phyloP scores from a whole-genome alignment of 768 basidiomycete species.

The Hemileccinum rubropunctum region DNA sequence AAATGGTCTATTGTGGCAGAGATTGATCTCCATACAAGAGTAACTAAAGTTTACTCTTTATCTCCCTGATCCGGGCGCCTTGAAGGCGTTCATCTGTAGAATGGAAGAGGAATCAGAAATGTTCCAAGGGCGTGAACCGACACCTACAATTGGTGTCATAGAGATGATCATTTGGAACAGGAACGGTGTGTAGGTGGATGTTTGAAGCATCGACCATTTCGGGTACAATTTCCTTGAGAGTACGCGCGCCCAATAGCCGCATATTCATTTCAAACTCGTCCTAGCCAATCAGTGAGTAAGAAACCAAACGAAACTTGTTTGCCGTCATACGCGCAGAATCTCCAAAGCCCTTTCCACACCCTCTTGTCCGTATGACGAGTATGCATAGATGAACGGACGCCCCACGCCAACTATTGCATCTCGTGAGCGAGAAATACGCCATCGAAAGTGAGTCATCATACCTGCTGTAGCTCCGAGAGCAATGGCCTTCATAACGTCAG shows the following conservation, averaged over 20 bases:
- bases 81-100: constrained; percentile 42
- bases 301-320: not conserved
- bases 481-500: constrained; percentile 85
- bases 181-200: constrained; percentile 59
- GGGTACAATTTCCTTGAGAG: constrained; percentile 74
- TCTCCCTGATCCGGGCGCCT: constrained; percentile 39
- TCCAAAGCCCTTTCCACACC: constrained; percentile 83
- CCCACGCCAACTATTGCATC: constrained; percentile 65
- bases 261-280: constrained; percentile 99
- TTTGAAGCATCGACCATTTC: constrained; percentile 88
- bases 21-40: not conserved
- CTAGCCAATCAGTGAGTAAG: constrained; percentile 37
- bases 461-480: constrained; percentile 89
- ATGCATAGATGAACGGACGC: constrained; percentile 85
- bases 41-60: constrained; percentile 39
- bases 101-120: constrained; percentile 4
- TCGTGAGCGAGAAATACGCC: constrained; percentile 8
- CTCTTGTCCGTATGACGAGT: constrained; percentile 83
- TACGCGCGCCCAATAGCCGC: constrained; percentile 84
- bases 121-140: not conserved
- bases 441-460: constrained; percentile 16
- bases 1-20: too few relatives aligned
- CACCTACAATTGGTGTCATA: constrained; percentile 80
- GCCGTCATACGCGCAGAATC: constrained; percentile 60
- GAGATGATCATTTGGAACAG: constrained; percentile 70